A percentile compares a stretch with the other conserved stretches of the same genome.
phyloP scores from a whole-genome alignment of 768 basidiomycete species.

The Royoungia palumana region DNA sequence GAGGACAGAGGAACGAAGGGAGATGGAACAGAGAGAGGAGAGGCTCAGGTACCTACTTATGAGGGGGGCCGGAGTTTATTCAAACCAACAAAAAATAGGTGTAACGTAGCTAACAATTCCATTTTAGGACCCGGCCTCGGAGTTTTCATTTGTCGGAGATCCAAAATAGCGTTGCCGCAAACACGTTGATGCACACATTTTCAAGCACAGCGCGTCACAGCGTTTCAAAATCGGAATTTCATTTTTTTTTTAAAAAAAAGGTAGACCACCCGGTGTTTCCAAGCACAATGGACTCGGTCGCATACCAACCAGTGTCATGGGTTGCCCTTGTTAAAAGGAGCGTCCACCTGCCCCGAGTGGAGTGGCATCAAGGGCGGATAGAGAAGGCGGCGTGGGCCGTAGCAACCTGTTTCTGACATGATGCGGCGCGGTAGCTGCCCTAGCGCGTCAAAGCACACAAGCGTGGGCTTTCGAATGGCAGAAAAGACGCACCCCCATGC shows the following conservation, averaged over 20 bases:
- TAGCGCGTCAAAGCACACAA: constrained; percentile 7
- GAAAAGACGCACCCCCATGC: constrained; percentile 24
- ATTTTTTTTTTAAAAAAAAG: not conserved
- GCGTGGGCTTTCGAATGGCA: constrained; percentile 26
- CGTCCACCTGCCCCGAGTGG: not conserved
- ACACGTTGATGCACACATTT: not conserved
- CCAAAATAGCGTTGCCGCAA: not conserved
- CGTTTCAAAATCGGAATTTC: not conserved
- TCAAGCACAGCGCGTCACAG: constrained; percentile 17
- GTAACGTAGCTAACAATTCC: constrained; percentile 17
- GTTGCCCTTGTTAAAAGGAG: too few species aligned
- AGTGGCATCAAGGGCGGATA: not conserved
- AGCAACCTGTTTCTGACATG: constrained; percentile 10
- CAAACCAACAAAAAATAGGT: constrained; percentile 6
- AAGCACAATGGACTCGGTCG: too few species aligned
- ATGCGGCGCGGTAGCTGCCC: constrained; percentile 4
- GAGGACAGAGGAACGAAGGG: not conserved
- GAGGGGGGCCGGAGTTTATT: constrained; percentile 17
- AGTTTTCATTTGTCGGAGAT: constrained; percentile 11
- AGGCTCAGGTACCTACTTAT: constrained; percentile 1
- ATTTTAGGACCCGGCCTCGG: constrained; percentile 6
- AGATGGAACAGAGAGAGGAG: not conserved
- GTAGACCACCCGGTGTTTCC: not conserved
- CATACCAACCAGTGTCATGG: not conserved
- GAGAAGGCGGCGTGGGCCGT: not conserved